Evolutionary conservation across 148 eudicot species (phyloP), one percentile per base, ranked within the genome.

Genomic region (Dysphania ambrosioides): DNA sequence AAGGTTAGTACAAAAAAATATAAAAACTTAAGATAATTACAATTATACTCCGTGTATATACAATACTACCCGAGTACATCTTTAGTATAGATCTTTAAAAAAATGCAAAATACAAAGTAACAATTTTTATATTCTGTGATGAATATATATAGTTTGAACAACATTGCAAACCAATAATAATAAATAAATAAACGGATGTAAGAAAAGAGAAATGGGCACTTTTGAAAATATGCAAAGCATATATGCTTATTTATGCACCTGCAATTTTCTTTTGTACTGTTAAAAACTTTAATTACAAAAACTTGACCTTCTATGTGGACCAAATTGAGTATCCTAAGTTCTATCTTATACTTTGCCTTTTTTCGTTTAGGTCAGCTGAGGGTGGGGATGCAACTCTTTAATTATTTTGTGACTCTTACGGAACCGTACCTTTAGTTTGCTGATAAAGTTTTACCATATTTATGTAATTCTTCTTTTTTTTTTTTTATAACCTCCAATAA

Each of bases 141-240:
- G n/a, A n/a, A n/a, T n/a, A n/a, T n/a, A n/a, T n/a, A n/a, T n/a
- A n/a, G n/a, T n/a, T n/a, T n/a, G n/a, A n/a, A n/a, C n/a, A n/a
- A n/a, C n/a, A n/a, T n/a, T n/a, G n/a, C n/a, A n/a, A n/a, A n/a
- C n/a, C n/a, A n/a, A n/a, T n/a, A n/a, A n/a, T n/a, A n/a, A n/a
- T n/a, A n/a, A n/a, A n/a, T n/a, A n/a, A n/a, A n/a, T n/a, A n/a
- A n/a, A n/a, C n/a, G n/a, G n/a, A n/a, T n/a, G n/a, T n/a, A n/a
- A n/a, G n/a, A n/a, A n/a, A n/a, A n/a, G n/a, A n/a, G n/a, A 75
- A 51, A 49, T 64, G 63, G 38, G 60, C 61, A 74, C 77, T 74
- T 63, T 74, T 36, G 70, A 41, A 31, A 65, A 41, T 61, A 23
- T 73, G 29, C 76, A 73, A 41, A 73, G 29, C 38, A 32, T 65